Percentiles rank a stretch among this genome's conserved stretches.
Conservation (phyloP, 768 basidiomycete species). For the Tubosaeta brunneosetosa region DNA sequence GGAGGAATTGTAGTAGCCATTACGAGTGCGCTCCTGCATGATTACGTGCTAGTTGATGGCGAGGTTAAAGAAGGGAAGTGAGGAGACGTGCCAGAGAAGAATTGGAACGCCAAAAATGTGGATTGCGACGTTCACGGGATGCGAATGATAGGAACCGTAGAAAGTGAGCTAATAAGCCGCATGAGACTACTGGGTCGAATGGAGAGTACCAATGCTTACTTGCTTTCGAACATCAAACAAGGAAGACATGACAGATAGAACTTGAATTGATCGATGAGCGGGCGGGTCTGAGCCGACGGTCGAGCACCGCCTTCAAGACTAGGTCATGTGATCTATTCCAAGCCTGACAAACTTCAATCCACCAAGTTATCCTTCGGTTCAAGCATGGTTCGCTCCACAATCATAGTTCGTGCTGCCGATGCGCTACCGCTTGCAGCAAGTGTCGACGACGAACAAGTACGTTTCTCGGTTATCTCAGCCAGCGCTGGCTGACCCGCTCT, state of each 20-base stretch:
- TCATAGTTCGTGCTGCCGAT: constrained; percentile 80
- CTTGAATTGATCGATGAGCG: too few relatives aligned
- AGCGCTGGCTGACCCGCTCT: constrained; percentile 3
- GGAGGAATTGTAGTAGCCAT: constrained; percentile 46
- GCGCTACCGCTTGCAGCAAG: constrained; percentile 90
- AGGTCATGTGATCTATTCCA: neutral
- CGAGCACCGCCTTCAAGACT: neutral
- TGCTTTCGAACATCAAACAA: constrained; percentile 70
- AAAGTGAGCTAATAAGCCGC: constrained; percentile 63
- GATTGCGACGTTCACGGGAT: constrained; percentile 77
- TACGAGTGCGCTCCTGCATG: constrained; percentile 57
- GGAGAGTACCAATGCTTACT: constrained; percentile 33
- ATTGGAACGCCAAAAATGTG: constrained; percentile 84
- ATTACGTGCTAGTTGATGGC: constrained; percentile 2
- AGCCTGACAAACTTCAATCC: neutral
- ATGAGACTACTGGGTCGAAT: constrained; percentile 6
- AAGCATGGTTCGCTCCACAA: constrained; percentile 81
- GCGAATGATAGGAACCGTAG: constrained; percentile 90
- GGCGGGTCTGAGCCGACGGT: neutral
- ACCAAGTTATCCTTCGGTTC: neutral
- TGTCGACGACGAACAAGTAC: constrained; percentile 94
- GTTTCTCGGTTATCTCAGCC: constrained; percentile 11
- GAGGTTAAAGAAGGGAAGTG: constrained; percentile 10
- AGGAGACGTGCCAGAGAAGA: constrained; percentile 61
- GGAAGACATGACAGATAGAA: constrained; percentile 29